Evolutionary conservation across 1,284 basidiomycete genomes (phyloP).

Genomic region (Fistulina hepatica): DNA sequence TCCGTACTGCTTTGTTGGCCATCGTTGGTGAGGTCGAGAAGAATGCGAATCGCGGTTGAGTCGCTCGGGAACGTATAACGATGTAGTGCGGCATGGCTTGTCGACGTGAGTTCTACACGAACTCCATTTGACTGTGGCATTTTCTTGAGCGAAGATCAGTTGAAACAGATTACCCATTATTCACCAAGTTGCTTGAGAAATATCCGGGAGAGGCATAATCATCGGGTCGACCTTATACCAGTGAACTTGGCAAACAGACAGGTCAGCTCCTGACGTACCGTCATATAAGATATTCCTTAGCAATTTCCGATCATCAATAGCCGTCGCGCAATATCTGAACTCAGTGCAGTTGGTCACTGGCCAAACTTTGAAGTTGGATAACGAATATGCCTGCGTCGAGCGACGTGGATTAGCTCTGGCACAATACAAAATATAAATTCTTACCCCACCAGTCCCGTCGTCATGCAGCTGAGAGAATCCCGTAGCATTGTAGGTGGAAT

Average conservation of each 20-base stretch:
- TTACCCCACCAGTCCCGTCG: constrained; percentile 47
- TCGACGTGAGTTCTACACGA: constrained; percentile 48
- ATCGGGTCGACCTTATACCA: constrained; percentile 37
- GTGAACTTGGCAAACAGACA: background rate
- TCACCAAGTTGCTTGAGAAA: constrained; percentile 47
- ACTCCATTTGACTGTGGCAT: constrained; percentile 38
- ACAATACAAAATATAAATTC: constrained; percentile 10
- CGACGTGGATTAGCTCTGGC: background rate
- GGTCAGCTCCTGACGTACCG: constrained; percentile 24
- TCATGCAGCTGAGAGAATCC: constrained; percentile 58
- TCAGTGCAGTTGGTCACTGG: constrained; percentile 38
- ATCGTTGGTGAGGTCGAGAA: constrained; percentile 50
- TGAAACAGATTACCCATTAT: constrained; percentile 9
- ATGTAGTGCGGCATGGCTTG: constrained; percentile 43
- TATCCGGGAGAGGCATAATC: constrained; percentile 53
- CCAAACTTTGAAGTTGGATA: constrained; percentile 54
- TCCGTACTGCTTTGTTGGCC: constrained; percentile 39
- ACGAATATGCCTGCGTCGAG: constrained; percentile 33
- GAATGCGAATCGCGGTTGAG: constrained; percentile 34
- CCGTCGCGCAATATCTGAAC: constrained; percentile 40
- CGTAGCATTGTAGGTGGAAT: constrained; percentile 38
- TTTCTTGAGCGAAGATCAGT: background rate
- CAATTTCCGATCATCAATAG: constrained; percentile 33
- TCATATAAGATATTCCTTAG: constrained; percentile 33
- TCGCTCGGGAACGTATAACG: constrained; percentile 38